phyloP scores from a whole-genome alignment of 2,329 filamentous ascomycete genomes.

The Setomelanomma holmii region DNA sequence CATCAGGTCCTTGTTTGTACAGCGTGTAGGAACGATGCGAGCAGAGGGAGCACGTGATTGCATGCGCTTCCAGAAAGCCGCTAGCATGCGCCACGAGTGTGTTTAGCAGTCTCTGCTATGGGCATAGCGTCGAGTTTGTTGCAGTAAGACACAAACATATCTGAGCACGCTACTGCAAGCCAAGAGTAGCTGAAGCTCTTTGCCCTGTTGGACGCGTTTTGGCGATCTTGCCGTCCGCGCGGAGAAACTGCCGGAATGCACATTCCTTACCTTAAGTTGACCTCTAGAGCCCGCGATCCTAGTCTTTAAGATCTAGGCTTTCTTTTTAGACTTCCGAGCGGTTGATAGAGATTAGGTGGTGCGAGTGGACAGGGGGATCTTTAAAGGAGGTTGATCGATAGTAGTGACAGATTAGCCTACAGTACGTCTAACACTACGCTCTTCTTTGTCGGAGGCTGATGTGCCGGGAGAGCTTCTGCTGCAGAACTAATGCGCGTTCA shows the following conservation, averaged over 20 bases:
- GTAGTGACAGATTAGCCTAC: slow-evolving; percentile 7
- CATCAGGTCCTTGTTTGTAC: too few relatives aligned
- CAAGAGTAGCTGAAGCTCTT: slow-evolving; percentile 4
- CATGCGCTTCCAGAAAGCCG: too few relatives aligned
- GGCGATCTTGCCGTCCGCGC: slow-evolving; percentile 8
- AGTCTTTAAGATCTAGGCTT: slow-evolving; percentile 12
- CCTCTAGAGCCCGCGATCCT: slow-evolving; percentile 10
- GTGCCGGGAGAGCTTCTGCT: not conserved
- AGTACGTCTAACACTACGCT: slow-evolving; percentile 3
- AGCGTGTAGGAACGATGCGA: too few relatives aligned
- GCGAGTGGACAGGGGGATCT: slow-evolving; percentile 13
- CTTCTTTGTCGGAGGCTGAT: not conserved
- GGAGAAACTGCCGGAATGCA: slow-evolving; percentile 15
- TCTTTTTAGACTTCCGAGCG: slow-evolving; percentile 5
- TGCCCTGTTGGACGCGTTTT: slow-evolving; percentile 5
- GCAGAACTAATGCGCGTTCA: not conserved
- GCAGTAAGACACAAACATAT: slow-evolving; percentile 1
- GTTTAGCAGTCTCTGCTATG: too few relatives aligned
- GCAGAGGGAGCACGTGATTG: too few relatives aligned
- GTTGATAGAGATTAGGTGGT: slow-evolving; percentile 2
- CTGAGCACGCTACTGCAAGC: slow-evolving; percentile 13
- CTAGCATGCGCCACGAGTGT: too few relatives aligned
- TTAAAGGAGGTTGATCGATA: slow-evolving; percentile 7
- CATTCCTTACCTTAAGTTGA: slow-evolving; percentile 11
- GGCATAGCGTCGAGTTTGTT: too few relatives aligned